A percentile compares a stretch with the other conserved stretches of the same genome.
phyloP scores from a whole-genome alignment of 352 stramenopile genomes.

The Phytopythium boreale region DNA sequence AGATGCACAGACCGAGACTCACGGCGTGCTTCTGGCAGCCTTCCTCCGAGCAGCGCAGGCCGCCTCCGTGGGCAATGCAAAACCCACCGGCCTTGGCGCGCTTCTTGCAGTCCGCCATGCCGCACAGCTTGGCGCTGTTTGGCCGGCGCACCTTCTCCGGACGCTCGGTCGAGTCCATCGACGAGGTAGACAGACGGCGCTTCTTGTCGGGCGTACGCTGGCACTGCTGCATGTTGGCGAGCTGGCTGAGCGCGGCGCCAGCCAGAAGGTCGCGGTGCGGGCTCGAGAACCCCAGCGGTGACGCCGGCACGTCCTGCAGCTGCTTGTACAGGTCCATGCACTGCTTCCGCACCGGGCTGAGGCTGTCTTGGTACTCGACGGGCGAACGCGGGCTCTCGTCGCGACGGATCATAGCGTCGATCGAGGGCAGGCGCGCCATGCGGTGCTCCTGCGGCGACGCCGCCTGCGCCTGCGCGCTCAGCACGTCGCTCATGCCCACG shows the following conservation, averaged over 20 bases:
- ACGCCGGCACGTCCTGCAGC: conserved; percentile 31
- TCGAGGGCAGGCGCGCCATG: conserved; percentile 53
- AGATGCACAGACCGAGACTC: conserved; percentile 82
- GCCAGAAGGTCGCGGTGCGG: conserved; percentile 36
- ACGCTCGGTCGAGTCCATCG: conserved; percentile 10
- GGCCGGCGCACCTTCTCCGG: conserved; percentile 43
- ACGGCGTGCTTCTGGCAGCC: conserved; percentile 80
- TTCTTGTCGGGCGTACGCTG: conserved; percentile 13
- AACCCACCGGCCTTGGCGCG: conserved; percentile 77
- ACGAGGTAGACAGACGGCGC: conserved; percentile 15
- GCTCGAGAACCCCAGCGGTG: conserved; percentile 14
- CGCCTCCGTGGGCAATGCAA: conserved; percentile 80
- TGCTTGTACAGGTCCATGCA: conserved; percentile 67
- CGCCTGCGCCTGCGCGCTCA: conserved; percentile 21
- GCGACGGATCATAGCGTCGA: conserved; percentile 65
- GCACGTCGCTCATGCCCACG: conserved; percentile 67
- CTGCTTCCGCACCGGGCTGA: conserved; percentile 60
- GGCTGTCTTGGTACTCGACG: conserved; percentile 14
- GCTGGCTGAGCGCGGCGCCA: conserved; percentile 42
- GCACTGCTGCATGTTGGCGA: conserved; percentile 14
- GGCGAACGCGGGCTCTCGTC: conserved; percentile 26
- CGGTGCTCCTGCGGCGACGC: conserved; percentile 37
- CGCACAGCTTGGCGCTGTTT: conserved; percentile 75
- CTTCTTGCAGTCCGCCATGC: conserved; percentile 69
- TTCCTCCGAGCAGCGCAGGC: conserved; percentile 66